Percentiles rank a stretch among this genome's conserved stretches.
These are phyloP conservation scores for Penicillium steckii DNA, from an alignment of 495 filamentous ascomycete species.

Conservation along the genomic window DNA sequence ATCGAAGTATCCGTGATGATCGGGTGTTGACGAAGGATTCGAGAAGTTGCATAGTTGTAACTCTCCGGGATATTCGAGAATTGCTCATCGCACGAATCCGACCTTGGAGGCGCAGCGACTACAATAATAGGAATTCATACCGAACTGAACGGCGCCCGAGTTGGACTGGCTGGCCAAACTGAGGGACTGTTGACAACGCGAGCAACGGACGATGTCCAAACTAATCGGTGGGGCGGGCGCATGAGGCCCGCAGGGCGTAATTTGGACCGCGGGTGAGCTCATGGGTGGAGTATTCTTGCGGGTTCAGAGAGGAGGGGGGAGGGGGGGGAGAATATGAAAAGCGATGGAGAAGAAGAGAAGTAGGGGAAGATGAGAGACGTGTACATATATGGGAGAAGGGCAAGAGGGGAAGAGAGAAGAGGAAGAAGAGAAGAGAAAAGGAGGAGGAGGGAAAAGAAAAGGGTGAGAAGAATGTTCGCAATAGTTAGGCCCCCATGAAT, in stretches of 20 bases:
- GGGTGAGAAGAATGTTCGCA: constrained; percentile 4
- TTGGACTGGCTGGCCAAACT: constrained; percentile 37
- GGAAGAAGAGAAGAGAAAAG: background rate
- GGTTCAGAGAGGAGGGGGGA: background rate
- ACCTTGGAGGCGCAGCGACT: constrained; percentile 70
- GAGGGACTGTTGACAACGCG: constrained; percentile 49
- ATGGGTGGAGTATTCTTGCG: constrained; percentile 20
- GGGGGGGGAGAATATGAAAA: background rate
- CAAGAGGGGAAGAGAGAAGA: background rate
- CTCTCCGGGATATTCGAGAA: background rate
- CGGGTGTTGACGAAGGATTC: background rate
- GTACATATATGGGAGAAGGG: background rate
- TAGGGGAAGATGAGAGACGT: no score
- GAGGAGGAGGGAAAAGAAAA: background rate
- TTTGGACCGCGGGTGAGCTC: constrained; percentile 40
- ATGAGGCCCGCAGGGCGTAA: constrained; percentile 21
- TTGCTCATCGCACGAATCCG: constrained; percentile 61
- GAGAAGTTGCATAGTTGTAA: background rate
- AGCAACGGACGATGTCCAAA: constrained; percentile 48
- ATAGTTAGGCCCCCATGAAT: background rate
- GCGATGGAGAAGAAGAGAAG: background rate
- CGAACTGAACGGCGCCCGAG: constrained; percentile 65
- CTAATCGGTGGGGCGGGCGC: constrained; percentile 16
- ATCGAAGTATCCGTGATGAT: no score
- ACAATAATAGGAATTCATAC: constrained; percentile 80